phyloP scores from a whole-genome alignment of 352 stramenopile species.

The Globisporangium recalcitrans region DNA sequence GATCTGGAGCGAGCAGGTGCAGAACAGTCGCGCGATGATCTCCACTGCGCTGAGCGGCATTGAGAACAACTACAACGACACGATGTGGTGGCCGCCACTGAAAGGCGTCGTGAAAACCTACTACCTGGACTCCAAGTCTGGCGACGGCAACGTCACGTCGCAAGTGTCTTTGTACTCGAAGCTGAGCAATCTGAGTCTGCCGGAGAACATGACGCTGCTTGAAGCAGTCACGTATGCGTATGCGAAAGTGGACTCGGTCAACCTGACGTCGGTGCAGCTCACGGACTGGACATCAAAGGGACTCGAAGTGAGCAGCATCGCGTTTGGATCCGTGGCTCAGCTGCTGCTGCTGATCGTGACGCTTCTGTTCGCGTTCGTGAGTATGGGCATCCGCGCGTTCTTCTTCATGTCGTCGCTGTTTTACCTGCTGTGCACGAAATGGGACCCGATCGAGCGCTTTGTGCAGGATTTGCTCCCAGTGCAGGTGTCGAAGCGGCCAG shows the following conservation, averaged over 20 bases:
- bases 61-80: slow-evolving; percentile 87
- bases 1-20: slow-evolving; percentile 80
- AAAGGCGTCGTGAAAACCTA: slow-evolving; percentile 82
- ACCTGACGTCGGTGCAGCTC: slow-evolving; percentile 80
- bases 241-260: slow-evolving; percentile 81
- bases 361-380: slow-evolving; percentile 81
- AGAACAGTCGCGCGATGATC: slow-evolving; percentile 79
- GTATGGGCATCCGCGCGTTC: slow-evolving; percentile 76
- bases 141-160: slow-evolving; percentile 46
- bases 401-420: slow-evolving; percentile 88
- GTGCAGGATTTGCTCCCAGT: slow-evolving; percentile 76
- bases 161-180: slow-evolving; percentile 43
- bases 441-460: slow-evolving; percentile 83
- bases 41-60: slow-evolving; percentile 67
- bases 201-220: slow-evolving; percentile 80
- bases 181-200: slow-evolving; percentile 37
- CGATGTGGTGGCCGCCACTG: slow-evolving; percentile 85
- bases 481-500: slow-evolving; percentile 60
- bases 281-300: slow-evolving; percentile 83
- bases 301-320: slow-evolving; percentile 78
- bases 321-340: slow-evolving; percentile 76
- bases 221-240: slow-evolving; percentile 73
- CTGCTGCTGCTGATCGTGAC: slow-evolving; percentile 73
- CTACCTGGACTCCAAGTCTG: slow-evolving; percentile 65
- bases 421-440: slow-evolving; percentile 82